A percentile compares a stretch with the other conserved stretches of the same genome.
Evolutionary conservation across 2,329 filamentous ascomycete genomes (phyloP).

Genomic region (Phialophora verrucosa): DNA sequence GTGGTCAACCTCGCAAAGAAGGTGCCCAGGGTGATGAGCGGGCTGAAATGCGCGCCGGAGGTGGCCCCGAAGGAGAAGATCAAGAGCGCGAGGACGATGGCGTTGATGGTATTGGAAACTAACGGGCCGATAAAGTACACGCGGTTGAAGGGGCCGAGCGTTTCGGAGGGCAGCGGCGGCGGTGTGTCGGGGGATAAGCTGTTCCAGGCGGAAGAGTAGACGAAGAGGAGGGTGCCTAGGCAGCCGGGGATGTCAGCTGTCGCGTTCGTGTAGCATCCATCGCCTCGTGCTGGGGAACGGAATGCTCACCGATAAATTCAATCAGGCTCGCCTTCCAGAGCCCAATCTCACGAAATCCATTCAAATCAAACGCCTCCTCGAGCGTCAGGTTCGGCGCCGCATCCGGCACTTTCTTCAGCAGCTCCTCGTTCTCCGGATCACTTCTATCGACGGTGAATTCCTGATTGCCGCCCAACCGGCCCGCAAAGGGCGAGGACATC

Average conservation of each 20-base stretch:
- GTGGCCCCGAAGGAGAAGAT: conserved; percentile 58
- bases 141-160: conserved; percentile 42
- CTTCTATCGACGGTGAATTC: conserved; percentile 44
- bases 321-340: conserved; percentile 52
- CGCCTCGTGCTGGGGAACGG: not conserved
- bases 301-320: conserved; percentile 46
- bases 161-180: conserved; percentile 29
- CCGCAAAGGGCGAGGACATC: conserved; percentile 42
- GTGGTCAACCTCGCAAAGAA: conserved; percentile 58
- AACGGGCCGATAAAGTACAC: conserved; percentile 43
- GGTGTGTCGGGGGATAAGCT: conserved; percentile 27
- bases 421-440: conserved; percentile 41
- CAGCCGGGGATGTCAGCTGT: not conserved
- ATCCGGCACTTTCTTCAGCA: conserved; percentile 48
- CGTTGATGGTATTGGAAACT: conserved; percentile 49
- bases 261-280: not conserved
- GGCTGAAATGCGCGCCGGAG: conserved; percentile 61
- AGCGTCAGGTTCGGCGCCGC: conserved; percentile 51
- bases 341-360: conserved; percentile 44
- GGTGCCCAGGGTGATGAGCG: conserved; percentile 59
- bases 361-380: conserved; percentile 45
- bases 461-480: conserved; percentile 48
- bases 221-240: conserved; percentile 39
- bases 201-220: conserved; percentile 39
- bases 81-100: conserved; percentile 53